Percentiles rank a stretch among this genome's conserved stretches.
These are phyloP conservation scores for Sutorius australiensis DNA, from an alignment of 768 basidiomycete species.

Conservation along the genomic window DNA sequence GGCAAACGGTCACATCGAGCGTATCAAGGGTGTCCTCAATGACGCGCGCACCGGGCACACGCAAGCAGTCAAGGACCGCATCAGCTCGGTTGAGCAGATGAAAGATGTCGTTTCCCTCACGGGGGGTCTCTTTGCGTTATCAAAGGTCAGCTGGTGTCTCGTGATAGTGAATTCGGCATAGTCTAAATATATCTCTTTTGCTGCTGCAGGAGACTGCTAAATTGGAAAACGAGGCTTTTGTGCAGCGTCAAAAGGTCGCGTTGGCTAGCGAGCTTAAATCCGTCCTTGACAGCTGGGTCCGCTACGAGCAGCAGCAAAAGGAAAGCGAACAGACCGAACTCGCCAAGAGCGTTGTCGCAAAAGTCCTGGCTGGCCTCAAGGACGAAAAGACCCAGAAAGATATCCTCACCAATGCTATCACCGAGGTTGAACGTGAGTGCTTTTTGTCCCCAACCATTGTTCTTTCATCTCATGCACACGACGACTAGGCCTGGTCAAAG, in stretches of 20 bases:
- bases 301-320: conserved; percentile 94
- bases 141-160: conserved; percentile 57
- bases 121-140: conserved; percentile 83
- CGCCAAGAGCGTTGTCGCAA: conserved; percentile 81
- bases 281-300: conserved; percentile 97
- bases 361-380: conserved; percentile 75
- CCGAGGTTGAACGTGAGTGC: conserved; percentile 91
- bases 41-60: conserved; percentile 86
- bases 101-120: conserved; percentile 94
- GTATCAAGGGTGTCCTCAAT: conserved; percentile 79
- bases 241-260: conserved; percentile 83
- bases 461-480: not conserved
- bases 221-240: conserved; percentile 86
- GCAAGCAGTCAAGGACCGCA: conserved; percentile 88
- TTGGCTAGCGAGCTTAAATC: conserved; percentile 87
- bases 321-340: conserved; percentile 95
- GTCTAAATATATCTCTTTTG: not conserved
- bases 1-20: conserved; percentile 85
- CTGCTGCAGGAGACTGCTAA: conserved; percentile 77
- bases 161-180: not conserved
- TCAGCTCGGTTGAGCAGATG: conserved; percentile 87
- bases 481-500: conserved; percentile 78
- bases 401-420: conserved; percentile 71
- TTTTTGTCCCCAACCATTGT: not conserved
- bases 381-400: conserved; percentile 91